Evolutionary conservation across 306 rosid species (phyloP).

Genomic region (Prunus mongolica): DNA sequence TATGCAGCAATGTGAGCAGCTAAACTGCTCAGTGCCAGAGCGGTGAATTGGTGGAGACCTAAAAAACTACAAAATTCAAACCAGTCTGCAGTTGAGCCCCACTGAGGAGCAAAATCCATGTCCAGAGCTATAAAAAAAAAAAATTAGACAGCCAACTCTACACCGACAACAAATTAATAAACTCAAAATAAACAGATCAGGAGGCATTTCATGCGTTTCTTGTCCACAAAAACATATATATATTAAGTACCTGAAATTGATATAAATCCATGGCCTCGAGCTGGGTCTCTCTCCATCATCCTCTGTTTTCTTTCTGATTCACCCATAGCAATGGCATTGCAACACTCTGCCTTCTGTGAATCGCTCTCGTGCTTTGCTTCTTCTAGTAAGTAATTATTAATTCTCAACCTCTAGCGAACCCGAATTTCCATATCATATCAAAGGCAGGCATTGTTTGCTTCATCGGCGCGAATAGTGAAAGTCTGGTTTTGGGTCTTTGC

Average conservation of each 20-base stretch:
- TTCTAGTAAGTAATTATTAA: neutral
- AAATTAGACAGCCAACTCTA: conserved; percentile 14
- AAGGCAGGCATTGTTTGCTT: too few relatives aligned
- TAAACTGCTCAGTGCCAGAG: conserved; percentile 6
- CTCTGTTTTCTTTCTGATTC: neutral
- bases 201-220: neutral
- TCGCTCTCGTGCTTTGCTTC: neutral
- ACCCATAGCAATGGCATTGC: neutral
- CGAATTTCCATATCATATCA: too few relatives aligned
- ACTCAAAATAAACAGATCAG: neutral
- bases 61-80: neutral
- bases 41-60: neutral
- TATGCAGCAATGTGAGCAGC: neutral
- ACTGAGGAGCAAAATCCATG: conserved; percentile 7
- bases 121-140: neutral
- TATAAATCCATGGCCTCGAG: neutral
- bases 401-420: too few relatives aligned
- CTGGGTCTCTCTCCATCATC: neutral
- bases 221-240: neutral
- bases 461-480: neutral
- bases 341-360: neutral
- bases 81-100: neutral
- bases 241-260: neutral
- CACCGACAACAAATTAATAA: neutral
- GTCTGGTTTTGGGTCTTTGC: neutral